These are phyloP conservation scores for Royoungia palumana DNA, from an alignment of 768 basidiomycete species.

Conservation along the genomic window DNA sequence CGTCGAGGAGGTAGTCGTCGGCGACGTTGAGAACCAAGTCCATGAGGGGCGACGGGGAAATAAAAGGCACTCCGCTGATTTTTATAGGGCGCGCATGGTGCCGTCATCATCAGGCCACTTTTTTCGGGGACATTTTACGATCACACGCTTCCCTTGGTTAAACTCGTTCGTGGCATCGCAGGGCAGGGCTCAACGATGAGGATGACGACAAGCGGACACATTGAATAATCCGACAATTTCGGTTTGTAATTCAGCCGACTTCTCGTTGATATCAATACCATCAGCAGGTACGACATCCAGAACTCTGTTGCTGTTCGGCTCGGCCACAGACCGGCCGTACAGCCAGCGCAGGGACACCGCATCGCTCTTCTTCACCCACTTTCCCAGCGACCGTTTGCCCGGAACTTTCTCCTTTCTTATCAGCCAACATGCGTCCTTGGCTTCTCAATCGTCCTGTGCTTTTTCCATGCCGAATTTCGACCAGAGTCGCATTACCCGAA, in stretches of 20 bases:
- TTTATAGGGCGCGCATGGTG: slow-evolving; percentile 20
- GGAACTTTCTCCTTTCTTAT: slow-evolving; percentile 21
- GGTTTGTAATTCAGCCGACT: no score
- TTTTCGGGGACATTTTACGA: slow-evolving; percentile 2
- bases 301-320: no score
- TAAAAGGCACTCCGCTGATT: background rate
- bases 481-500: slow-evolving; percentile 5
- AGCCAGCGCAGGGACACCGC: no score
- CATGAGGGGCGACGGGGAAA: slow-evolving; percentile 44
- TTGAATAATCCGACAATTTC: no score
- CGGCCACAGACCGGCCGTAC: no score
- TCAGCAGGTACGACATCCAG: no score
- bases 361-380: no score
- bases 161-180: no score
- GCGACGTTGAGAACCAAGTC: slow-evolving; percentile 68
- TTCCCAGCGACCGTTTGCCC: no score
- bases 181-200: no score
- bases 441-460: background rate
- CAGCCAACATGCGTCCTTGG: background rate
- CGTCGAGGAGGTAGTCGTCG: slow-evolving; percentile 77
- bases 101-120: slow-evolving; percentile 32
- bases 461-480: slow-evolving; percentile 14
- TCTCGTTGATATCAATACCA: no score
- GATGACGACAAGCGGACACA: no score
- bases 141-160: slow-evolving; percentile 7